Evolutionary conservation across 345 rosid genomes (phyloP), one percentile per base, ranked within the genome.

Genomic region (Arabis alpina): DNA sequence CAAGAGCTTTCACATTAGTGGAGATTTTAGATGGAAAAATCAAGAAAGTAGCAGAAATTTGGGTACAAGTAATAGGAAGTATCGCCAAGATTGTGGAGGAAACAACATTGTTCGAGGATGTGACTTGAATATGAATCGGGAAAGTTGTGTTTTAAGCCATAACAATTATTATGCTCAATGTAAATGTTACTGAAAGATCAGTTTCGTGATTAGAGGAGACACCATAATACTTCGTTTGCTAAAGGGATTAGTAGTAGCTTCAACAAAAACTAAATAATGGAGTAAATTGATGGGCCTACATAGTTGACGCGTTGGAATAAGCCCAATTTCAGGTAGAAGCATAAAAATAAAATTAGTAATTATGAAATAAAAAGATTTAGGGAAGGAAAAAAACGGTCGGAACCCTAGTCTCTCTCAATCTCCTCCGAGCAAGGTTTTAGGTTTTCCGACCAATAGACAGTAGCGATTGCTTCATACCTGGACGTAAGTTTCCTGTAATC

Each of bases 51-150:
- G 70, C 80, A 50, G 98, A 90, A 77, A 84, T 14, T 37, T 88
- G 97, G 98, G 91, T 90, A 58, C 72, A 85, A 11, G 83, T 90
- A 25, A 12, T 9, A 0, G 93, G 89, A 61, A 86, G 76, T 54
- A 54, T 10, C 8, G 66, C 83, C 24, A 44, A 74, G 55, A 59
- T 88, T 56, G 79, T 68, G 61, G 86, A 82, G 57, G 97, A 93
- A 82, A 78, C 75, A 6, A 36, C 80, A 54, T 74, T 90, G 40
- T 83, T 80, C 25, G 67, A 79, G 13, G 54, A 69, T 75, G 60
- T 15, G 32, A 47, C n/a, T 4, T 76, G 60, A 34, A 48, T 69
- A 36, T 54, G 16, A 34, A 32, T 13, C 27, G 4, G 25, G 10
- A 11, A 7, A 56, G 16, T 53, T 13, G 37, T 28, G 57, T 53